Base-by-base conservation (phyloP, 805 yeast species). In the Candida bentonensis region DNA sequence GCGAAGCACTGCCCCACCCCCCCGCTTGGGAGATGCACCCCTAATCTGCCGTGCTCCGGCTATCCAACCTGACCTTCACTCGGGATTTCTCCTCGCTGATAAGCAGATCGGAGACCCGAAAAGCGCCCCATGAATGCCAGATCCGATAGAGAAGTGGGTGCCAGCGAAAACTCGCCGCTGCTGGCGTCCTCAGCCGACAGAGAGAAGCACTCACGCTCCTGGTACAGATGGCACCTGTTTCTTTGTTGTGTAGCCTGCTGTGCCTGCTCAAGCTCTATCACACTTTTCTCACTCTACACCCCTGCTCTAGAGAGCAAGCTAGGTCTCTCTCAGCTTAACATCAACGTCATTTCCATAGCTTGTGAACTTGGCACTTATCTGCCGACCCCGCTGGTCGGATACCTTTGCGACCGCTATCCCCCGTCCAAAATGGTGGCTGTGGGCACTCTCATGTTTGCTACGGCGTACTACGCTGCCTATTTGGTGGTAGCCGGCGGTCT, bases 291-390 rank as follows among this genome's bases (percentile, higher is more conserved):
- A 5, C 65, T 89, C 34, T 88, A 80, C 61, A 74, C 95, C 3
- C 73, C 81, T 17, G 73, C 79, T 15, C 74, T 92, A 58, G 78
- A 76, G 46, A 57, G 63, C 11, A 58, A 65, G n/a, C 63, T 82
- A 41, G 72, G 75, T 2, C 78, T 82, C 54, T 61, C 78, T 1
- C 85, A 85, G 51, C 66, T 83, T 44, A 70, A 77, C 53, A 68
- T 76, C 58, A 92, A 89, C 62, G 61, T 77, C 45, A 76, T 89
- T 11, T 82, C 94, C 3, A 79, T 86, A 23, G 67, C 73, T 21
- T 78, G 84, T 30, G 79, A 82, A 23, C 59, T 82, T 47, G 96
- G 96, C 2, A 76, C 84, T 76, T 92, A 89, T 58, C 59, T 86
- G 43, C 78, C 89, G 7, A 74, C 89, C 4, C 96, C 97, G 0